phyloP scores from a whole-genome alignment of 1,284 basidiomycete species.

The Stygiomarasmius scandens region DNA sequence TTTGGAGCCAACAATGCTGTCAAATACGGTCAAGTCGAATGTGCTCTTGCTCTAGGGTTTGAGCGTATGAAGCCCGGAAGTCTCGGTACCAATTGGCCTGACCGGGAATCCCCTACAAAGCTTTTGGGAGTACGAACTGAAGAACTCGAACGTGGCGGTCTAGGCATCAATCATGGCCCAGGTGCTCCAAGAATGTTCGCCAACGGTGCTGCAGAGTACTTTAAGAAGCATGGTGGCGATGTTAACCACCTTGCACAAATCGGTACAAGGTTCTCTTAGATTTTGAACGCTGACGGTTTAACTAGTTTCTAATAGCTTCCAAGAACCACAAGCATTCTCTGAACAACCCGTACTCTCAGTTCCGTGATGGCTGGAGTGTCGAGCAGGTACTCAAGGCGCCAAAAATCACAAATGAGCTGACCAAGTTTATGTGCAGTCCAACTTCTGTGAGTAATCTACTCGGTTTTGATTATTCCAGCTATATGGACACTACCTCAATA shows the following conservation, averaged over 20 bases:
- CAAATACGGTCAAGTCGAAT: constrained; percentile 73
- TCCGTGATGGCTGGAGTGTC: constrained; percentile 74
- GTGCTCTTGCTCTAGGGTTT: constrained; percentile 83
- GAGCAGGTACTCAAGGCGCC: constrained; percentile 69
- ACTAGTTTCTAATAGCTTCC: constrained; percentile 53
- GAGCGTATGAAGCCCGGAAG: constrained; percentile 87
- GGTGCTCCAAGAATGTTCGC: constrained; percentile 76
- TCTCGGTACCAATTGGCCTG: constrained; percentile 70
- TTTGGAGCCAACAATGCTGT: constrained; percentile 71
- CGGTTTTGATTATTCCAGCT: background rate
- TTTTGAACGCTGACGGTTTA: background rate
- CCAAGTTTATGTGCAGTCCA: constrained; percentile 88
- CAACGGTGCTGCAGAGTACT: constrained; percentile 81
- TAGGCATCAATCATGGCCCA: constrained; percentile 71
- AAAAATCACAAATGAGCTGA: constrained; percentile 75
- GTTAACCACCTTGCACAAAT: constrained; percentile 77
- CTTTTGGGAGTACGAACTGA: constrained; percentile 46
- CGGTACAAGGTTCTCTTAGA: constrained; percentile 39
- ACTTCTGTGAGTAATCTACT: constrained; percentile 57
- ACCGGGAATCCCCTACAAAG: constrained; percentile 62
- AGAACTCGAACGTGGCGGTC: constrained; percentile 56
- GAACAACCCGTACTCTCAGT: constrained; percentile 88
- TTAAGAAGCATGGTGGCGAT: constrained; percentile 72
- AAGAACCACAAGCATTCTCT: constrained; percentile 86
- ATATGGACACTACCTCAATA: constrained; percentile 26